Evolutionary conservation across 139 green algal species (phyloP).

Genomic region (Pedinophyceae sp.): DNA sequence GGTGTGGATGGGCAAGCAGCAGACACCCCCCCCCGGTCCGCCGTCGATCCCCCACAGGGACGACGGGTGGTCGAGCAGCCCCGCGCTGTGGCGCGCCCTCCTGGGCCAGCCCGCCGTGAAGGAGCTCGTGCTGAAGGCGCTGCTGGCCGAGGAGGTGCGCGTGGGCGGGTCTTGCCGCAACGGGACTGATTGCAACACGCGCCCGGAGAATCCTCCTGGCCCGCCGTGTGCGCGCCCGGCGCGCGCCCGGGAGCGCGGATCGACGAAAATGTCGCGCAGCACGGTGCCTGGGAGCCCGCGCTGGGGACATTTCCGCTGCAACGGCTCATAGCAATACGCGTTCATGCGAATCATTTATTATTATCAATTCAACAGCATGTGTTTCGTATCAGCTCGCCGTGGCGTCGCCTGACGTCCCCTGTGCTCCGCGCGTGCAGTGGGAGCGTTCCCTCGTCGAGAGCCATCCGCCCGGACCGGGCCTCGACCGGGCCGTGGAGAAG

Average conservation of each 20-base stretch:
- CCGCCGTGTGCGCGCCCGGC: too few species aligned
- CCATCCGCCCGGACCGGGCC: slow-evolving; percentile 15
- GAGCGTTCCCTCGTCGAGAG: slow-evolving; percentile 28
- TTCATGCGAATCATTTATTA: neutral
- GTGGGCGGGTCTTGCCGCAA: too few species aligned
- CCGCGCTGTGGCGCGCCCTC: neutral
- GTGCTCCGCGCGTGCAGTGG: slow-evolving; percentile 26
- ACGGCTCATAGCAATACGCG: neutral
- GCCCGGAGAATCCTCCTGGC: too few species aligned
- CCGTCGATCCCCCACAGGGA: neutral
- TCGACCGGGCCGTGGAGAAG: slow-evolving; percentile 15
- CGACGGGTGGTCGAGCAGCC: neutral
- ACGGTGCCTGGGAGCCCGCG: neutral
- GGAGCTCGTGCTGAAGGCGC: neutral
- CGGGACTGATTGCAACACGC: too few species aligned
- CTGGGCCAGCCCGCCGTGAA: neutral
- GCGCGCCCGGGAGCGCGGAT: too few species aligned
- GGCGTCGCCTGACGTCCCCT: neutral
- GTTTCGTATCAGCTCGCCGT: neutral
- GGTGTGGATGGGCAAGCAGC: slow-evolving; percentile 41
- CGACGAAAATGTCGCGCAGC: too few species aligned
- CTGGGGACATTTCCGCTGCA: neutral
- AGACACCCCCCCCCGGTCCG: neutral
- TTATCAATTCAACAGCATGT: neutral
- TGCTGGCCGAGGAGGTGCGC: neutral